These are phyloP conservation scores for Cercospora beticola DNA, from an alignment of 2,329 filamentous ascomycete species.

Conservation along the genomic window DNA sequence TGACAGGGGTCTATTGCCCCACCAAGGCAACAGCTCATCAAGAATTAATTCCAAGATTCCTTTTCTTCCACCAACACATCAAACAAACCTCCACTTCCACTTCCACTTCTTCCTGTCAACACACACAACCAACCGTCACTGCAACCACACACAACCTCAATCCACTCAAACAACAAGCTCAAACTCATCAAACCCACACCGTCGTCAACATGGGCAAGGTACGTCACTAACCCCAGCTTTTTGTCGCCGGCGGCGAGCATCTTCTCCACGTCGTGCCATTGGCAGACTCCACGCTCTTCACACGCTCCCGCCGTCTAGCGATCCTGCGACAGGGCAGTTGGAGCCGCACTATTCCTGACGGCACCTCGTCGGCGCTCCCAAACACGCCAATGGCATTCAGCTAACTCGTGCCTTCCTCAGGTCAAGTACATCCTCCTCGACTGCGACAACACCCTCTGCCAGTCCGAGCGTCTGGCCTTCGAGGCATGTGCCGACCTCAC, in stretches of 20 bases:
- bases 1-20: not conserved
- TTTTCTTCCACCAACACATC: not conserved
- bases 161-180: not conserved
- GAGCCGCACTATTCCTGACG: not conserved
- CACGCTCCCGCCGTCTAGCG: not conserved
- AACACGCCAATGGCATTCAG: not conserved
- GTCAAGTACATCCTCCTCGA: slow-evolving; percentile 55
- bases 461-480: slow-evolving; percentile 87
- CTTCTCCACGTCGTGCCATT: slow-evolving; percentile 9
- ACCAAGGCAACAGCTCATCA: not conserved
- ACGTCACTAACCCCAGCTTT: slow-evolving; percentile 9
- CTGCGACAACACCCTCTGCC: slow-evolving; percentile 86
- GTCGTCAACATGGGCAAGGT: slow-evolving; percentile 14
- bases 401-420: slow-evolving; percentile 24
- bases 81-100: not conserved
- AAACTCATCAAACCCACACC: slow-evolving; percentile 9
- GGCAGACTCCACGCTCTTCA: slow-evolving; percentile 2
- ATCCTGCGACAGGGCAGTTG: not conserved
- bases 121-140: not conserved
- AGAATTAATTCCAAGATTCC: slow-evolving; percentile 3
- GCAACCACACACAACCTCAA: not conserved
- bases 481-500: slow-evolving; percentile 86
- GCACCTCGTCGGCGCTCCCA: not conserved
- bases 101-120: not conserved
- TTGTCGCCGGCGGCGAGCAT: slow-evolving; percentile 1